Evolutionary conservation across 208 protist species (phyloP), one percentile per base, ranked within the genome.

Genomic region (Acanthamoeba quina): DNA sequence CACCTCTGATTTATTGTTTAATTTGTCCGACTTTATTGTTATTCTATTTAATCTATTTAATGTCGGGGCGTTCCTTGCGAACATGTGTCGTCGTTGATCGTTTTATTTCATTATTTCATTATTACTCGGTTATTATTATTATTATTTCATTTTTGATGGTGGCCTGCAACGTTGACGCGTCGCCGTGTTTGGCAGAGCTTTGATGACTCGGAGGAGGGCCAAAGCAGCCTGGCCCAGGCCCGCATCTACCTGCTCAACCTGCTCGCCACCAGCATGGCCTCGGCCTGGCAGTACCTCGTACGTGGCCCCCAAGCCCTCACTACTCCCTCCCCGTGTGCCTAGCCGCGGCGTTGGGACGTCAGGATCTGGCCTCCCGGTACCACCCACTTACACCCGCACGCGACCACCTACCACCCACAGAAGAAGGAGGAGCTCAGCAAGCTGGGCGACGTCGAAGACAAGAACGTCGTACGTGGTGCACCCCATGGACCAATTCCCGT

Each of bases 351-450:
- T 44, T 44, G 41, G 41, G 41, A 44, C 41, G 41, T 44, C 41
- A 2, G 41, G 41, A 44, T 44, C 41, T 44, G 4, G 41, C 41
- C 41, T 44, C 41, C 41, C 41, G 41, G 41, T 2, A 44, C 41
- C 41, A 44, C 41, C 41, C 41, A 44, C 41, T 44, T 44, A 44
- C 41, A 44, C 41, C 41, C 41, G 41, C n/a, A n/a, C 47, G 6
- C 31, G 7, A 21, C n/a, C 41, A 10, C 31, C n/a, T 19, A 52
- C 29, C 37, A 24, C 24, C 13, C 37, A 41, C 31, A 80, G 41
- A 41, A 95, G 72, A 95, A 94, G 66, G 78, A 66, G 78, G 82
- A 95, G 92, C 91, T 95, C 90, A 88, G 58, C 64, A 95, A 93
- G 88, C 82, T 95, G 68, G 66, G 83, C 74, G 93, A 76, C 88